These are phyloP conservation scores for Sporothrix brunneoviolacea DNA, from an alignment of 2,329 filamentous ascomycete species.

Conservation along the genomic window DNA sequence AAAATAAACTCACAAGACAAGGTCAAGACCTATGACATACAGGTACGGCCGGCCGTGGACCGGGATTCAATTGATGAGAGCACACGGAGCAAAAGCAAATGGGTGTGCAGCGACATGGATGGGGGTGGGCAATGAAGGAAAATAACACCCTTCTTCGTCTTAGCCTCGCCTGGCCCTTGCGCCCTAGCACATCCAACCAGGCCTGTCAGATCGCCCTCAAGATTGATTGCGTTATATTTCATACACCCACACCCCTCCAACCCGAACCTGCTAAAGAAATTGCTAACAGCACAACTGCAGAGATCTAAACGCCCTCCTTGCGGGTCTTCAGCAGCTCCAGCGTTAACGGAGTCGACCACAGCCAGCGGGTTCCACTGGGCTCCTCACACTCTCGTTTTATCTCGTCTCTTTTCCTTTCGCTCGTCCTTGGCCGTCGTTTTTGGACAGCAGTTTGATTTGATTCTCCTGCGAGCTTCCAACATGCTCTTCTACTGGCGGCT, in stretches of 20 bases:
- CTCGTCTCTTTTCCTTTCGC: background rate
- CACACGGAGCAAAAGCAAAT: conserved; percentile 3
- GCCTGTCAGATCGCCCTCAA: conserved; percentile 6
- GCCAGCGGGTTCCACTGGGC: background rate
- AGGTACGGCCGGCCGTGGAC: conserved; percentile 1
- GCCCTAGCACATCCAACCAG: conserved; percentile 1
- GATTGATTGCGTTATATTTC: conserved; percentile 10
- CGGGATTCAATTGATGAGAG: background rate
- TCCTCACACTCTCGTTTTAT: background rate
- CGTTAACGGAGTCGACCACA: conserved; percentile 2
- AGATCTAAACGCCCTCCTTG: background rate
- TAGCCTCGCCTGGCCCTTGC: conserved; percentile 9
- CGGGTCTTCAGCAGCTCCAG: conserved; percentile 7
- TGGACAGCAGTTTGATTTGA: no score
- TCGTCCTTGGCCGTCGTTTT: no score
- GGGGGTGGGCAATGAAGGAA: background rate
- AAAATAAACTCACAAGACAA: no score
- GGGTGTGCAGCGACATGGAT: background rate
- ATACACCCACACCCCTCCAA: conserved; percentile 2
- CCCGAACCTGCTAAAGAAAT: background rate
- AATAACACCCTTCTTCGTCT: conserved; percentile 6
- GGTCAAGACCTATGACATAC: no score
- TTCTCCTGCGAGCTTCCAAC: no score
- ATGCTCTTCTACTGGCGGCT: no score
- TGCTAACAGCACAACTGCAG: background rate